phyloP scores from a whole-genome alignment of 768 basidiomycete species.

The Chalciporus sphaerocephalus region DNA sequence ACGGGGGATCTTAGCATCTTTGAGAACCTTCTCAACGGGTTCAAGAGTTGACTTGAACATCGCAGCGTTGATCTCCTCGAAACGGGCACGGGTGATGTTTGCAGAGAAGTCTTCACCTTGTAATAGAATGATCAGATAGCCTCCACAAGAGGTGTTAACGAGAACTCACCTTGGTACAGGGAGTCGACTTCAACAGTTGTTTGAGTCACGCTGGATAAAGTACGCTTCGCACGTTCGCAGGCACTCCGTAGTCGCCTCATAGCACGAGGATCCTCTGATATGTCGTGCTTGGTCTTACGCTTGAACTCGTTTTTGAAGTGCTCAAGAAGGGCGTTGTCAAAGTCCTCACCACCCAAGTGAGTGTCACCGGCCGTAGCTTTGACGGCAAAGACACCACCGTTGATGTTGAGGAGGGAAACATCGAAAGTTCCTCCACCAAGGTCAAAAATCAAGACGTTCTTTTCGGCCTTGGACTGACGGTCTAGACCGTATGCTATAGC shows the following conservation, averaged over 20 bases:
- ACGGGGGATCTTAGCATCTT: constrained; percentile 96
- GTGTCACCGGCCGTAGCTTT: constrained; percentile 99
- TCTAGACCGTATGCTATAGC: constrained; percentile 99
- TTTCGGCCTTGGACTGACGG: constrained; percentile 89
- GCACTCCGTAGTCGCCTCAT: constrained; percentile 93
- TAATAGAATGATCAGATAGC: constrained; percentile 8
- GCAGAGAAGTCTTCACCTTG: constrained; percentile 97
- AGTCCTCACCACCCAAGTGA: constrained; percentile 99
- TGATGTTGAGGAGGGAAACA: constrained; percentile 97
- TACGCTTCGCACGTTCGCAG: constrained; percentile 99
- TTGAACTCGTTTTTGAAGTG: constrained; percentile 99
- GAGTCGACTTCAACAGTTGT: constrained; percentile 99
- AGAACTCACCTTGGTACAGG: constrained; percentile 73
- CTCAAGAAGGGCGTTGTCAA: constrained; percentile 96
- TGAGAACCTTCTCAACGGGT: constrained; percentile 97
- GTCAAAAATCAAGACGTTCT: constrained; percentile 99
- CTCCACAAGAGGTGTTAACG: neutral
- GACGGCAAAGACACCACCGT: constrained; percentile 96
- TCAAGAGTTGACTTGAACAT: constrained; percentile 97
- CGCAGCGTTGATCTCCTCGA: constrained; percentile 97
- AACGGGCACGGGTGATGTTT: constrained; percentile 98
- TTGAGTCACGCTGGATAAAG: constrained; percentile 95
- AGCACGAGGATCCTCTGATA: constrained; percentile 95
- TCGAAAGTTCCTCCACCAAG: constrained; percentile 99
- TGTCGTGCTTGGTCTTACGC: constrained; percentile 94